Conservation (phyloP, 2,329 filamentous ascomycete species). For the Colletotrichum zoysiae region DNA sequence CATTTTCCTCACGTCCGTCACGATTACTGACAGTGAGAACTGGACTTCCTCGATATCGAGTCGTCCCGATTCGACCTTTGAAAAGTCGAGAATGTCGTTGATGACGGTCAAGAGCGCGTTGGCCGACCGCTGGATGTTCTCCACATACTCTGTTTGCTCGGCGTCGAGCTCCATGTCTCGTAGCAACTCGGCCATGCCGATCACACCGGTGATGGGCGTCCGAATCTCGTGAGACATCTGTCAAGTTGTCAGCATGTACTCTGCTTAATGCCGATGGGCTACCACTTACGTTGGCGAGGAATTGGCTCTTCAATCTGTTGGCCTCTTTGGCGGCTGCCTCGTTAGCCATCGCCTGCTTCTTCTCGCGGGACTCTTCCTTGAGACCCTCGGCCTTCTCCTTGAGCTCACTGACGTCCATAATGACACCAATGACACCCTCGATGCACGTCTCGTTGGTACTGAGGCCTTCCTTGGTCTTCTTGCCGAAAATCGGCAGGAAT, state of each 20-base stretch:
- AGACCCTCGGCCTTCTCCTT: slow-evolving; percentile 74
- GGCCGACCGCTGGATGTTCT: slow-evolving; percentile 83
- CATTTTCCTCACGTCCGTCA: slow-evolving; percentile 88
- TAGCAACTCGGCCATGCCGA: slow-evolving; percentile 83
- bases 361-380: slow-evolving; percentile 75
- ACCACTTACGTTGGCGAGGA: slow-evolving; percentile 72
- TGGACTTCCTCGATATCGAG: slow-evolving; percentile 85
- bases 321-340: slow-evolving; percentile 85
- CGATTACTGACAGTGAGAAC: slow-evolving; percentile 79
- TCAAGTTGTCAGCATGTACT: neutral
- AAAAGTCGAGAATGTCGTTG: slow-evolving; percentile 92
- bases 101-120: slow-evolving; percentile 89
- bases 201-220: slow-evolving; percentile 83
- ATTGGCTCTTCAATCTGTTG: slow-evolving; percentile 83
- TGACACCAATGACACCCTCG: slow-evolving; percentile 82
- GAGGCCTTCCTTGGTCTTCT: slow-evolving; percentile 65
- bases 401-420: slow-evolving; percentile 82
- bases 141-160: slow-evolving; percentile 81
- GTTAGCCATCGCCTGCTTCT: slow-evolving; percentile 77
- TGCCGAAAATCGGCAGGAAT: slow-evolving; percentile 74
- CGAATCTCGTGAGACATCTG: slow-evolving; percentile 84
- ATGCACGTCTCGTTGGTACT: slow-evolving; percentile 62
- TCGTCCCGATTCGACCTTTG: slow-evolving; percentile 83
- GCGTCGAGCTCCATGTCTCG: slow-evolving; percentile 74
- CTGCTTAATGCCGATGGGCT: neutral